A percentile compares a stretch with the other conserved stretches of the same genome.
Evolutionary conservation across 768 basidiomycete genomes (phyloP).

Genomic region (Boletus rubropictus): DNA sequence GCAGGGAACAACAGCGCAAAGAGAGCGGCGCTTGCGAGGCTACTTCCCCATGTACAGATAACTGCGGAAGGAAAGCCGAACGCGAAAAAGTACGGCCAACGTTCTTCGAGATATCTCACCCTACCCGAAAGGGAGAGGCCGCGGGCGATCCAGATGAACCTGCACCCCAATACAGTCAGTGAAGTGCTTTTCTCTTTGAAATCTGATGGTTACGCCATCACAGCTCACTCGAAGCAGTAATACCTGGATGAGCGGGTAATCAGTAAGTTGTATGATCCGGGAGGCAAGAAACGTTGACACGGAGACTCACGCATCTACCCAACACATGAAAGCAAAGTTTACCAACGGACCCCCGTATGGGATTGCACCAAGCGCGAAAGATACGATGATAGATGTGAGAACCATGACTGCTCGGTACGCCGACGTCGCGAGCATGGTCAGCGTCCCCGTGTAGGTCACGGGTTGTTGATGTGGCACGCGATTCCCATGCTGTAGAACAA

Average conservation of each 20-base stretch:
- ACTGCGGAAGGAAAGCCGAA: conserved; percentile 77
- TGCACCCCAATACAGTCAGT: conserved; percentile 27
- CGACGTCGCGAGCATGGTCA: conserved; percentile 71
- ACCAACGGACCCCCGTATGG: conserved; percentile 58
- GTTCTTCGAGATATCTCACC: conserved; percentile 73
- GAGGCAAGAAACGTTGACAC: neutral
- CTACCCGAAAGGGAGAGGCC: conserved; percentile 64
- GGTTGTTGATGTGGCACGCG: conserved; percentile 48
- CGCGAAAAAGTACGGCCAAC: conserved; percentile 85
- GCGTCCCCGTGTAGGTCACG: conserved; percentile 60
- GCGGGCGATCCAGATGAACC: conserved; percentile 75
- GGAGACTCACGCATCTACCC: conserved; percentile 76
- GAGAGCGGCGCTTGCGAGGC: conserved; percentile 72
- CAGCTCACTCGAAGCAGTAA: conserved; percentile 80
- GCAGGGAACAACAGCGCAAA: conserved; percentile 80
- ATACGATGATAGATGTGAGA: conserved; percentile 64
- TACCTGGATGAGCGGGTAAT: conserved; percentile 45
- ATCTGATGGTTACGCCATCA: conserved; percentile 2
- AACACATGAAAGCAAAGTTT: conserved; percentile 73
- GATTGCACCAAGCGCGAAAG: conserved; percentile 55
- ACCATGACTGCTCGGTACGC: conserved; percentile 83
- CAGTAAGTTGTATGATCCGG: conserved; percentile 1
- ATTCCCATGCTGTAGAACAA: conserved; percentile 62
- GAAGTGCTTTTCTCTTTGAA: neutral
- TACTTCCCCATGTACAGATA: conserved; percentile 67